These are phyloP conservation scores for Leavenworthia alabamica DNA, from an alignment of 345 rosid species.

Conservation along the genomic window DNA sequence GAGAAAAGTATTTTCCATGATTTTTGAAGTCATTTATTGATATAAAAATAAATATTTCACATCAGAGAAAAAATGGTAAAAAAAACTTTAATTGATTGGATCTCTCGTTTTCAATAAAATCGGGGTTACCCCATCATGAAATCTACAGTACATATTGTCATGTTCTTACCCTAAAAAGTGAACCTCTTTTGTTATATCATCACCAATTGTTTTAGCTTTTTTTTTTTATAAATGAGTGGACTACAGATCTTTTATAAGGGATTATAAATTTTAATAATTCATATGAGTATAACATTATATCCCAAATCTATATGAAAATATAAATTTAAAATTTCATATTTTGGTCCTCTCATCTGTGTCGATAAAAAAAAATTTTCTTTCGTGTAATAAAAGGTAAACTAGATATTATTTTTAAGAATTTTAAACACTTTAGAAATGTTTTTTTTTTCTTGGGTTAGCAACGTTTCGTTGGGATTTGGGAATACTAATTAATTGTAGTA, in stretches of 20 bases:
- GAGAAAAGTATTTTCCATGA: neutral
- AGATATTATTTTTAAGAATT: neutral
- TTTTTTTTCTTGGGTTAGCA: neutral
- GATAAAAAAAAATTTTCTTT: neutral
- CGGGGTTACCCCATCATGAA: conserved; percentile 27
- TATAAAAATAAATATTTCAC: neutral
- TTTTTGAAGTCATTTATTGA: no score
- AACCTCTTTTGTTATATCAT: conserved; percentile 8
- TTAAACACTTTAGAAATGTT: neutral
- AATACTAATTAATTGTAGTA: neutral
- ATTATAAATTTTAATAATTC: neutral
- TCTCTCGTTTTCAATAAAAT: conserved; percentile 25
- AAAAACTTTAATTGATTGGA: conserved; percentile 7
- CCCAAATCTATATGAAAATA: neutral
- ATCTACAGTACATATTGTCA: conserved; percentile 22
- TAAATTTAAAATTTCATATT: neutral
- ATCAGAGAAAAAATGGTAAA: neutral
- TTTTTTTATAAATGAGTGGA: neutral
- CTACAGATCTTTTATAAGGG: neutral
- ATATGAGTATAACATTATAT: neutral
- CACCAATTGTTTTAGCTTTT: conserved; percentile 18
- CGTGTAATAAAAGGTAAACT: neutral
- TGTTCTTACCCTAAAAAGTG: conserved; percentile 23
- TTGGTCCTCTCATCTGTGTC: neutral
- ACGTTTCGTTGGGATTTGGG: neutral